A percentile compares a stretch with the other conserved stretches of the same genome.
These are phyloP conservation scores for Passalora sequoiae DNA, from an alignment of 2,329 filamentous ascomycete genomes.

Conservation along the genomic window DNA sequence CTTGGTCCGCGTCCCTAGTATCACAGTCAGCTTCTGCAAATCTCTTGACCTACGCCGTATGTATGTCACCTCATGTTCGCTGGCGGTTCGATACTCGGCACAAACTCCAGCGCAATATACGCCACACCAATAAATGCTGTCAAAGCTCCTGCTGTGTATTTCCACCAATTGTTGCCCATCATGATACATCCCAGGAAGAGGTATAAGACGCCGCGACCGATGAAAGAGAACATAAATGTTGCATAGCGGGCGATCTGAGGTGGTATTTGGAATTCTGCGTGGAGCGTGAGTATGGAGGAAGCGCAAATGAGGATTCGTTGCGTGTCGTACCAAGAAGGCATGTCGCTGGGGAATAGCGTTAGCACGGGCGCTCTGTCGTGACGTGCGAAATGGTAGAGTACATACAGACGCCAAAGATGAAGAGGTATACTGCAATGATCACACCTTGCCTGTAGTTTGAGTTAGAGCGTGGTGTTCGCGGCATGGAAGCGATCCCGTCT, in stretches of 20 bases:
- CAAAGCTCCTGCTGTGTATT: constrained; percentile 70
- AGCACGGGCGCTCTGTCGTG: constrained; percentile 3
- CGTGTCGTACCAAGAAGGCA: constrained; percentile 46
- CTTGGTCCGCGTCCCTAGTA: constrained; percentile 49
- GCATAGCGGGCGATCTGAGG: constrained; percentile 89
- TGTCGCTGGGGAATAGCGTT: constrained; percentile 48
- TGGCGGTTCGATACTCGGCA: constrained; percentile 49
- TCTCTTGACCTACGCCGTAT: too few species aligned
- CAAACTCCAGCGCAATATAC: constrained; percentile 56
- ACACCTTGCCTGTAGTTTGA: constrained; percentile 55
- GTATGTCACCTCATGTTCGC: constrained; percentile 54
- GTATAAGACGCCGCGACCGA: constrained; percentile 95
- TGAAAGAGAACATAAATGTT: constrained; percentile 95
- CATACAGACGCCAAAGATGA: constrained; percentile 82
- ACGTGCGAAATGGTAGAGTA: neutral
- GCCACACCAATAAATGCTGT: constrained; percentile 72
- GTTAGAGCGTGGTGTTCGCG: too few species aligned
- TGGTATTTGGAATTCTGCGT: constrained; percentile 82
- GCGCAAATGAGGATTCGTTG: neutral
- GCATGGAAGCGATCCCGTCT: too few species aligned
- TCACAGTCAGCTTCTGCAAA: too few species aligned
- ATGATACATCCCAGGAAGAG: constrained; percentile 88
- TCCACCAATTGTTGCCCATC: constrained; percentile 61
- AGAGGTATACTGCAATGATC: constrained; percentile 79
- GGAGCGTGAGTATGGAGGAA: constrained; percentile 9